These are phyloP conservation scores for Colletotrichum tabaci DNA, from an alignment of 2,329 filamentous ascomycete genomes.

Conservation along the genomic window DNA sequence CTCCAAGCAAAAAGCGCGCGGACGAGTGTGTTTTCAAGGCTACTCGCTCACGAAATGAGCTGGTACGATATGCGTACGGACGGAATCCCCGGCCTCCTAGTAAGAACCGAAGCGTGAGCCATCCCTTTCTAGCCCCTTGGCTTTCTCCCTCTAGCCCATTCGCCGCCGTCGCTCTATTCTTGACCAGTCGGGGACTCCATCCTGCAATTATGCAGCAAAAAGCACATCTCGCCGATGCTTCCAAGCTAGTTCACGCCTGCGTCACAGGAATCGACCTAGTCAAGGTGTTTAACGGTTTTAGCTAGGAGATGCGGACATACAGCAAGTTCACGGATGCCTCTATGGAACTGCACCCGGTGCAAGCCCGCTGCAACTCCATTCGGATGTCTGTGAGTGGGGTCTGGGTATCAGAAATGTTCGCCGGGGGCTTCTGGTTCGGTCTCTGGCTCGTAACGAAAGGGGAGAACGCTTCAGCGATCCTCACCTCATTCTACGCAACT, in stretches of 20 bases:
- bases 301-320: conserved; percentile 79
- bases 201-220: conserved; percentile 80
- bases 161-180: conserved; percentile 71
- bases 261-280: conserved; percentile 82
- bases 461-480: conserved; percentile 74
- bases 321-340: conserved; percentile 69
- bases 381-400: conserved; percentile 83
- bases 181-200: conserved; percentile 74
- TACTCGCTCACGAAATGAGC: conserved; percentile 66
- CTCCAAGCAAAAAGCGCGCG: conserved; percentile 80
- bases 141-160: conserved; percentile 65
- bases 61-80: conserved; percentile 86
- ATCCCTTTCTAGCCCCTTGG: too few species aligned
- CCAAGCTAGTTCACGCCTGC: conserved; percentile 79
- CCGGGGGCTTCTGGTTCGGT: conserved; percentile 93
- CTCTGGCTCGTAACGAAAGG: conserved; percentile 75
- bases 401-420: conserved; percentile 84
- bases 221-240: conserved; percentile 75
- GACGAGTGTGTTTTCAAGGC: conserved; percentile 73
- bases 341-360: conserved; percentile 74
- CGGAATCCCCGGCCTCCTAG: conserved; percentile 80
- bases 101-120: conserved; percentile 80
- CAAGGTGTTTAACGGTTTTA: conserved; percentile 86
- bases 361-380: conserved; percentile 77
- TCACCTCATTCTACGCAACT: conserved; percentile 90